Evolutionary conservation across 805 yeast genomes (phyloP), one percentile per base, ranked within the genome.

Genomic region (Kurtzmaniella fragi): DNA sequence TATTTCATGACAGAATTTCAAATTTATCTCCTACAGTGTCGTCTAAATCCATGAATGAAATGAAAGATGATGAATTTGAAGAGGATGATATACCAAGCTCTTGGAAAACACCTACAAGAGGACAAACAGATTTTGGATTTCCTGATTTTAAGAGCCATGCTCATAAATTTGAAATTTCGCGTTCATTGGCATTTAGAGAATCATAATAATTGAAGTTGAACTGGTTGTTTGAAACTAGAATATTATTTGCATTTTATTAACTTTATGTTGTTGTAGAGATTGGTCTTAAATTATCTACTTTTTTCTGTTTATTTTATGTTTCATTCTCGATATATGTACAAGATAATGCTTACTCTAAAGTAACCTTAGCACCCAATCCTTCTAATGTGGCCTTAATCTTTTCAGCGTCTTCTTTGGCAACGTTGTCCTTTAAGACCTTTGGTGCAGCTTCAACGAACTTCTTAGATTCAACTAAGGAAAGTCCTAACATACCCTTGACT

Each of bases 371-470:
- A 64, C 99, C 99, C 54, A 91, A 77, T 39, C 80, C 93, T 72
- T 93, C 99, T 59, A 93, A 76, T 46, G 95, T 80, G 44, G 85
- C 74, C 75, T 93, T 91, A 62, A 93, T 84, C 77, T 90, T 89
- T 57, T 91, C 97, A 50, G 98, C 98, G 56, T 93, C 99, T 61
- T 87, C 99, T 76, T 93, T 93, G 46, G 95, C 83, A 45, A 93
- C 89, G 54, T 89, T 88, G 55, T 93, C 99, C 73, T 93, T 93
- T 64, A 93, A 74, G 34, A 85, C 73, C 76, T 93, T 93, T 53
- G 99, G 99, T 45, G 99, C 98, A 55, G 88, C 70, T 73, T 93
- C 99, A 42, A 93, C 99, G 50, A 93, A 86, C 72, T 93, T 93
- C 81, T 93, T 93, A 46, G 97, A 86, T 62, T 93, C 98, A 44